These are phyloP conservation scores for Dispira parvispora DNA, from an alignment of 192 early-diverging fungal genomes.

Conservation along the genomic window DNA sequence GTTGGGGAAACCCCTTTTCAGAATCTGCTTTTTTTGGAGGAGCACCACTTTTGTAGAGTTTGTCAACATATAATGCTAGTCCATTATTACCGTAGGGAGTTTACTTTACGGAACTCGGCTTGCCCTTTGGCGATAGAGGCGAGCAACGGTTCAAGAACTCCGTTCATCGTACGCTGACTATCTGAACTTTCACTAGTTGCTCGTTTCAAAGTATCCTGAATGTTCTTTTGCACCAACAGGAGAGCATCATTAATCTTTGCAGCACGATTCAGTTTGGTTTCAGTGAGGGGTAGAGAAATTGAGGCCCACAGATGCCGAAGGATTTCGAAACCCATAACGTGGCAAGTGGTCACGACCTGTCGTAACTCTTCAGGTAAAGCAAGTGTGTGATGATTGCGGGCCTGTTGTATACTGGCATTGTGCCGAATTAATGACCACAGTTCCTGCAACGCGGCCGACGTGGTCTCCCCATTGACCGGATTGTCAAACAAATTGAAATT, in stretches of 20 bases:
- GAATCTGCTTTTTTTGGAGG: too few species aligned
- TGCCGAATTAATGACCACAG: background rate
- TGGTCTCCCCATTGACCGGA: slow-evolving; percentile 17
- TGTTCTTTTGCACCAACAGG: slow-evolving; percentile 15
- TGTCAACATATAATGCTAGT: too few species aligned
- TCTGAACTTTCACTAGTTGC: background rate
- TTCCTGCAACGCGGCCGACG: slow-evolving; percentile 16
- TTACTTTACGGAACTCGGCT: background rate
- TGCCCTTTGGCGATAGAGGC: background rate
- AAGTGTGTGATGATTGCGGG: background rate
- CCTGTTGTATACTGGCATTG: background rate
- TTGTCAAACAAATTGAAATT: slow-evolving; percentile 17
- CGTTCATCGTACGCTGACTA: background rate
- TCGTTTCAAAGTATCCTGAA: slow-evolving; percentile 11
- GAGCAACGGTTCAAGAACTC: background rate
- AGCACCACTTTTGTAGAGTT: too few species aligned
- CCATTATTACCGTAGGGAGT: background rate
- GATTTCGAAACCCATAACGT: slow-evolving; percentile 29
- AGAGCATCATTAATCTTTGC: slow-evolving; percentile 24
- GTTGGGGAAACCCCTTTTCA: too few species aligned
- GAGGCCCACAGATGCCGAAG: slow-evolving; percentile 29
- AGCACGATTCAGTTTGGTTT: slow-evolving; percentile 18
- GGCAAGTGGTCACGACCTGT: slow-evolving; percentile 11
- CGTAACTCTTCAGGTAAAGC: background rate
- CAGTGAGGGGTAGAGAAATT: slow-evolving; percentile 18